A percentile compares a stretch with the other conserved stretches of the same genome.
phyloP scores from a whole-genome alignment of 257 asterid genomes.

The Echium plantagineum region DNA sequence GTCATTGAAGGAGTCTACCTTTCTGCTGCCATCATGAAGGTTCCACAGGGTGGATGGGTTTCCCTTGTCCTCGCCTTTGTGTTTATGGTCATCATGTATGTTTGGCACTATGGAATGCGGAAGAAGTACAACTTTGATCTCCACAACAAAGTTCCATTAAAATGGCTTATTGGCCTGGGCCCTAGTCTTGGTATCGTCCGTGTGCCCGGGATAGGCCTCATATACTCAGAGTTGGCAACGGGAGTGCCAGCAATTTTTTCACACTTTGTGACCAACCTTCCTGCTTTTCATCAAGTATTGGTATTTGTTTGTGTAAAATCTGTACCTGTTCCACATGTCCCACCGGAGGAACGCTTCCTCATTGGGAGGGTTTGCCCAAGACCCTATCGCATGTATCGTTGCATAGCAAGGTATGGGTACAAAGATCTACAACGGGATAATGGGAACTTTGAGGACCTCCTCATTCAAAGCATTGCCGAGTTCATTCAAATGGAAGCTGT shows the following conservation, averaged over 20 bases:
- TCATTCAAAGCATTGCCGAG: slow-evolving; percentile 83
- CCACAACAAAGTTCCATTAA: slow-evolving; percentile 82
- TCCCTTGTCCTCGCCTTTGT: slow-evolving; percentile 57
- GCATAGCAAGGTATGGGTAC: slow-evolving; percentile 92
- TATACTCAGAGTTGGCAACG: slow-evolving; percentile 84
- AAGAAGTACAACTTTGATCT: slow-evolving; percentile 81
- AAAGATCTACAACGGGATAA: slow-evolving; percentile 80
- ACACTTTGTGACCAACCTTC: slow-evolving; percentile 85
- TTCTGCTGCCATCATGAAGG: slow-evolving; percentile 46
- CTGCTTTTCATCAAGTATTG: slow-evolving; percentile 81
- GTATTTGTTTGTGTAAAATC: slow-evolving; percentile 87
- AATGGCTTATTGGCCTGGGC: slow-evolving; percentile 82
- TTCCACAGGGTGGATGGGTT: slow-evolving; percentile 96
- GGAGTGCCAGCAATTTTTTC: slow-evolving; percentile 93
- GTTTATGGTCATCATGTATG: slow-evolving; percentile 66
- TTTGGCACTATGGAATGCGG: slow-evolving; percentile 94
- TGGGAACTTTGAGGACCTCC: slow-evolving; percentile 63
- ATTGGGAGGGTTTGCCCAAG: slow-evolving; percentile 91
- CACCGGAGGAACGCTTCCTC: slow-evolving; percentile 86
- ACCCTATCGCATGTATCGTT: slow-evolving; percentile 85
- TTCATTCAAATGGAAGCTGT: slow-evolving; percentile 92
- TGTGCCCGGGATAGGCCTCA: slow-evolving; percentile 90
- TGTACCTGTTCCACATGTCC: slow-evolving; percentile 75
- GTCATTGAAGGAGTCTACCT: slow-evolving; percentile 54
- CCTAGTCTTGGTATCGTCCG: slow-evolving; percentile 93